phyloP scores from a whole-genome alignment of 2,329 filamentous ascomycete genomes.

The Curvularia hawaiiensis region DNA sequence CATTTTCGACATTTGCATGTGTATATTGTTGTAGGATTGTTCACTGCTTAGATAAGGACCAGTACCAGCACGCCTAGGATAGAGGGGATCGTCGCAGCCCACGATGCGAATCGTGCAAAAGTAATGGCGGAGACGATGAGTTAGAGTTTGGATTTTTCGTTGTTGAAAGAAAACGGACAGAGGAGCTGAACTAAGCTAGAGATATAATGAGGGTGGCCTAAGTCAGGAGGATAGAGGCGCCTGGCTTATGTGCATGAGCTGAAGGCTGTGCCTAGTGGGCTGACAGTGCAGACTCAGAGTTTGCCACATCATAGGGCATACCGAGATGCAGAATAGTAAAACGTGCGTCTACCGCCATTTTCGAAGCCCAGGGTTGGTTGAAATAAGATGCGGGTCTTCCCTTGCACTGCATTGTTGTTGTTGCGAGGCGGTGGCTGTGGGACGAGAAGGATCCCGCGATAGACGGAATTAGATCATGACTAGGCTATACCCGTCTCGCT shows the following conservation, averaged over 20 bases:
- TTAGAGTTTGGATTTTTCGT: not conserved
- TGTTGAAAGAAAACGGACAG: not conserved
- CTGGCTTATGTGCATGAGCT: constrained; percentile 10
- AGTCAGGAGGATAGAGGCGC: not conserved
- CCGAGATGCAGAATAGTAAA: not conserved
- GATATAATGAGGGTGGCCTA: not conserved
- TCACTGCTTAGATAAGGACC: not conserved
- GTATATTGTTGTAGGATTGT: not conserved
- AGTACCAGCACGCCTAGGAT: not conserved
- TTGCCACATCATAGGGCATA: constrained; percentile 12
- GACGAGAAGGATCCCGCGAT: constrained; percentile 6
- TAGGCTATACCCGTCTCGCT: not conserved
- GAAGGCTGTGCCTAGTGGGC: constrained; percentile 10
- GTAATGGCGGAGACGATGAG: not conserved
- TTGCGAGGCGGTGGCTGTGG: constrained; percentile 18
- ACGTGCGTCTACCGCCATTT: not conserved
- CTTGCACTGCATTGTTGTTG: constrained; percentile 3
- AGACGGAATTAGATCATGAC: constrained; percentile 18
- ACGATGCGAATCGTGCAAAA: not conserved
- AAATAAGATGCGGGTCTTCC: constrained; percentile 1
- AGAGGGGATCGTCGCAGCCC: not conserved
- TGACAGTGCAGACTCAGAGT: constrained; percentile 12
- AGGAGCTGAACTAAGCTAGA: not conserved
- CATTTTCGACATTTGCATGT: constrained; percentile 20
- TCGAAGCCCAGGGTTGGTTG: not conserved